Evolutionary conservation across 306 rosid genomes (phyloP), one percentile per base, ranked within the genome.

Genomic region (Hippophae gyantsensis): DNA sequence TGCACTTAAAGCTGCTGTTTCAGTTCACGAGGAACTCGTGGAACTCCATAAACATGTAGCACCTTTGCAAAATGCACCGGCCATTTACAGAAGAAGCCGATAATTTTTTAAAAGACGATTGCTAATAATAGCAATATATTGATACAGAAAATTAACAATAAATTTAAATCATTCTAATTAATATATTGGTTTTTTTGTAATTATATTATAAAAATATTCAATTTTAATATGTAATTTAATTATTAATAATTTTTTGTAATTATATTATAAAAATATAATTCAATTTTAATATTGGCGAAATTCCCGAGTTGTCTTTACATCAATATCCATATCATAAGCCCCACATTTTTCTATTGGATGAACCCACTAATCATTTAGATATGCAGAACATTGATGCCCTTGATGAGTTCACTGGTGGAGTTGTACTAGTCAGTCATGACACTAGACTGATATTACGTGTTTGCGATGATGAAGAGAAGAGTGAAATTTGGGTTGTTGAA

Each of bases 301-400:
- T 69, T 69, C 87, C 9, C 69, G 89, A 26, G 95, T 86, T 63
- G 95, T 86, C 47, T 86, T 86, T 72, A 86, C 95, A 7, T 86
- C 95, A 5, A 86, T 86, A 67, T 86, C 89, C 67, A 86, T 86
- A 89, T 86, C 85, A 38, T 18, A 86, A 52, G 69, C 95, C 95
- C 40, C 95, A 86, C 83, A 83, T 86, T 46, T 76, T 86, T 48
- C 71, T 86, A 63, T 76, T 83, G 57, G 95, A 86, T 74, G 95
- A 86, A 73, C 95, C 94, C 9, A 86, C 82, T 10, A 86, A 86
- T 74, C 89, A 86, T 75, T 61, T 86, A 46, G 95, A 86, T 58
- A 86, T 86, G 95, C 87, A 86, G 77, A 86, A 90, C 52, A 86
- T 86, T 42, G 90, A 86, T 67, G 84, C 95, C 5, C 78, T 86